These are phyloP conservation scores for Isatis tinctoria DNA, from an alignment of 345 rosid species.

Conservation along the genomic window DNA sequence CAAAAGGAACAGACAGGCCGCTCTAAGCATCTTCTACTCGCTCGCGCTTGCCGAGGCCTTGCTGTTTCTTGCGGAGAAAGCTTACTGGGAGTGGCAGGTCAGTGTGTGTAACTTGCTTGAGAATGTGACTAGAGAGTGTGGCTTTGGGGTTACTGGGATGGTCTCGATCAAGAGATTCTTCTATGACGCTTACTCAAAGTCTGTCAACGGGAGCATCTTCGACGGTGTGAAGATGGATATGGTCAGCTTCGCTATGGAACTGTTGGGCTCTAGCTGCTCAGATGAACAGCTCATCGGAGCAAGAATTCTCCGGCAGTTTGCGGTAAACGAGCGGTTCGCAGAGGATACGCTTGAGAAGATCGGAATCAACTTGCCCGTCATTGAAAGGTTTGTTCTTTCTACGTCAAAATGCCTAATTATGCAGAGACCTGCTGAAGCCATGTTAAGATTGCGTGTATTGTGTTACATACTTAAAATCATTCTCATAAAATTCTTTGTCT, in stretches of 20 bases:
- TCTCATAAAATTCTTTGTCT: not conserved
- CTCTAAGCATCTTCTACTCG: slow-evolving; percentile 72
- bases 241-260: slow-evolving; percentile 71
- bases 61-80: slow-evolving; percentile 76
- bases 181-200: slow-evolving; percentile 82
- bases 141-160: slow-evolving; percentile 57
- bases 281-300: slow-evolving; percentile 82
- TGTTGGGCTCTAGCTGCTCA: slow-evolving; percentile 57
- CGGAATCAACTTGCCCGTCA: slow-evolving; percentile 53
- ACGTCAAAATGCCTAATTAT: not conserved
- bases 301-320: slow-evolving; percentile 59
- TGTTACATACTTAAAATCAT: not conserved
- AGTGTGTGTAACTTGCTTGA: slow-evolving; percentile 56
- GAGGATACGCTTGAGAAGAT: slow-evolving; percentile 82
- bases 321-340: slow-evolving; percentile 40
- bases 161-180: slow-evolving; percentile 69
- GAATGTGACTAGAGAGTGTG: slow-evolving; percentile 65
- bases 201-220: slow-evolving; percentile 76
- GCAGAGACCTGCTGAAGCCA: not conserved
- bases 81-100: slow-evolving; percentile 79
- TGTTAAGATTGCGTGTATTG: not conserved
- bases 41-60: slow-evolving; percentile 82
- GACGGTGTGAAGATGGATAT: slow-evolving; percentile 91
- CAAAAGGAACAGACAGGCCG: slow-evolving; percentile 60
- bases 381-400: slow-evolving; percentile 38